Conservation (phyloP, 306 rosid species). For the Erythrophleum fordii region DNA sequence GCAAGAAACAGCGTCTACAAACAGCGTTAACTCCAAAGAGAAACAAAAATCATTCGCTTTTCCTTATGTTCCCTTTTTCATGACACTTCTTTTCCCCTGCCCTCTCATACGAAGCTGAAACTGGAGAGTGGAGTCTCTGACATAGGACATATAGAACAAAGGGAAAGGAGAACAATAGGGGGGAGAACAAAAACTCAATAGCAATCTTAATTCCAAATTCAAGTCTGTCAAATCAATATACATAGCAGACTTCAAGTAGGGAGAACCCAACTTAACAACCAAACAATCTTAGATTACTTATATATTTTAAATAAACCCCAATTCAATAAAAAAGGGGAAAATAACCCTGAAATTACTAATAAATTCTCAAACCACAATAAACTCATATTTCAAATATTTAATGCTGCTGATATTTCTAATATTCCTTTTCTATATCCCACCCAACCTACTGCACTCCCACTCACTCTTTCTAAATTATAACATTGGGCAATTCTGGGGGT, state of each 20-base stretch:
- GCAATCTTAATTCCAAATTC: background rate
- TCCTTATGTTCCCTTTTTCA: background rate
- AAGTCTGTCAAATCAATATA: background rate
- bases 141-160: background rate
- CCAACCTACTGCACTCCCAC: background rate
- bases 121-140: background rate
- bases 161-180: background rate
- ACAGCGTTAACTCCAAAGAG: background rate
- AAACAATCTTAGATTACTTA: background rate
- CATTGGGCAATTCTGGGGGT: background rate
- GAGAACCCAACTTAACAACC: background rate
- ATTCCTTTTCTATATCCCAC: background rate
- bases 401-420: background rate
- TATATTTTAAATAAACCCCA: no score
- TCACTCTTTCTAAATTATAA: background rate
- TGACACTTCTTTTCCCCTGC: background rate
- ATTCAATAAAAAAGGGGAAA: background rate
- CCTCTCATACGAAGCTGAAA: background rate
- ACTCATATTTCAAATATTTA: background rate
- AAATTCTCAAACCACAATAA: background rate
- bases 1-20: background rate
- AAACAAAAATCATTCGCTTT: background rate
- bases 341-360: background rate
- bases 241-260: background rate
- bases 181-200: background rate